These are phyloP conservation scores for Scheffersomyces spartinae DNA, from an alignment of 805 yeast species.

Conservation along the genomic window DNA sequence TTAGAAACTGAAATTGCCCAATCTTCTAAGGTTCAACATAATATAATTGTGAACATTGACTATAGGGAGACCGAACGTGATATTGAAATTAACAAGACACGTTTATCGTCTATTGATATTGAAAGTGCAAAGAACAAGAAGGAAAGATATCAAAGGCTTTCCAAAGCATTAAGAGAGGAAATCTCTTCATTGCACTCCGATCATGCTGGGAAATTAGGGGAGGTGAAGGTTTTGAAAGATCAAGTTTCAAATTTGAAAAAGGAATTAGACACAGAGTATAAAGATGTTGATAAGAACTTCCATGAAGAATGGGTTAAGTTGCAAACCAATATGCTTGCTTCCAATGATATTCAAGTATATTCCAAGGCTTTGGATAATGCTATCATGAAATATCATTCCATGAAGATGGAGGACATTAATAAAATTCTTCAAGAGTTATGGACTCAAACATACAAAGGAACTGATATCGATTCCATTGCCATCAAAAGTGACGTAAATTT, in stretches of 20 bases:
- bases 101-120: slow-evolving; percentile 36
- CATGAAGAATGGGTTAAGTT: slow-evolving; percentile 63
- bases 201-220: slow-evolving; percentile 76
- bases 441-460: slow-evolving; percentile 89
- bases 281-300: slow-evolving; percentile 51
- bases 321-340: slow-evolving; percentile 64
- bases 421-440: slow-evolving; percentile 81
- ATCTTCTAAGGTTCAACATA: slow-evolving; percentile 41
- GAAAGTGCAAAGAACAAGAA: slow-evolving; percentile 50
- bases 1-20: slow-evolving; percentile 11
- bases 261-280: slow-evolving; percentile 64
- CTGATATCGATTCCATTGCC: slow-evolving; percentile 86
- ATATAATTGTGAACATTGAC: slow-evolving; percentile 54
- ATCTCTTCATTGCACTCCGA: slow-evolving; percentile 46
- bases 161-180: slow-evolving; percentile 36
- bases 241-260: slow-evolving; percentile 44
- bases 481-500: slow-evolving; percentile 68
- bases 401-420: slow-evolving; percentile 90
- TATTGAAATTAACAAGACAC: slow-evolving; percentile 20
- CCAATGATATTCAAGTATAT: slow-evolving; percentile 73
- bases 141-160: slow-evolving; percentile 47
- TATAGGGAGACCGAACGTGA: slow-evolving; percentile 34
- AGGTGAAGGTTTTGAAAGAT: slow-evolving; percentile 68
- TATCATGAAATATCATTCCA: slow-evolving; percentile 82
- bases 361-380: slow-evolving; percentile 84